These are phyloP conservation scores for Multifurca ochricompacta DNA, from an alignment of 768 basidiomycete species.

Conservation along the genomic window DNA sequence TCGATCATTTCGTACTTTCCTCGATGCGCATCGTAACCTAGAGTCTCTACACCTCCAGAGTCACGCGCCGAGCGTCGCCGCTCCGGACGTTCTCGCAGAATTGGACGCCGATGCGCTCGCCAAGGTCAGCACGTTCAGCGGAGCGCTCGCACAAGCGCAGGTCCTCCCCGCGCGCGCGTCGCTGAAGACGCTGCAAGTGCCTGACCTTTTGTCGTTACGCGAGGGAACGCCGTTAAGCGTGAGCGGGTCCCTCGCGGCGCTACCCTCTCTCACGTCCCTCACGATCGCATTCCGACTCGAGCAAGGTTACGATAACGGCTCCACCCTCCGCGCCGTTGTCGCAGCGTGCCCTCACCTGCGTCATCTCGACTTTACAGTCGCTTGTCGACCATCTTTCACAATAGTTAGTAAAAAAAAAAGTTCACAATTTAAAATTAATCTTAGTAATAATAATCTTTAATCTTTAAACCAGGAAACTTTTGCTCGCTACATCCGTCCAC, in stretches of 20 bases:
- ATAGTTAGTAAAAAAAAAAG: slow-evolving; percentile 37
- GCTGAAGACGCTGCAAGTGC: slow-evolving; percentile 53
- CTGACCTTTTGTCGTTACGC: slow-evolving; percentile 58
- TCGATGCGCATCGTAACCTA: slow-evolving; percentile 55
- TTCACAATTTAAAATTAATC: too few species aligned
- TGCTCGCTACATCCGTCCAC: slow-evolving; percentile 51
- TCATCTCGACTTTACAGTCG: slow-evolving; percentile 58
- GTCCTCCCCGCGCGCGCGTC: slow-evolving; percentile 36
- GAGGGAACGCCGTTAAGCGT: slow-evolving; percentile 59
- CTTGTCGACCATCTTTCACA: slow-evolving; percentile 64
- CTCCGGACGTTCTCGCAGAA: slow-evolving; percentile 18
- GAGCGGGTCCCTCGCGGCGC: slow-evolving; percentile 47
- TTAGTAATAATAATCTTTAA: too few species aligned
- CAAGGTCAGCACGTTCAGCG: slow-evolving; percentile 46
- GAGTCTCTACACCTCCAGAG: slow-evolving; percentile 43
- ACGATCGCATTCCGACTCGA: slow-evolving; percentile 63
- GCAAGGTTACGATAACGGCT: slow-evolving; percentile 61
- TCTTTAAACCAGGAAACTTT: slow-evolving; percentile 59
- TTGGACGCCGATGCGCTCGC: slow-evolving; percentile 21
- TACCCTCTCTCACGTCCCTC: slow-evolving; percentile 49
- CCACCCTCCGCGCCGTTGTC: slow-evolving; percentile 58
- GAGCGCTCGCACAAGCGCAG: slow-evolving; percentile 60
- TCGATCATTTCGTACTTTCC: slow-evolving; percentile 56
- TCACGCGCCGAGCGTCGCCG: slow-evolving; percentile 16
- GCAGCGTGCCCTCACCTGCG: slow-evolving; percentile 56